Conservation (phyloP, 2,329 filamentous ascomycete species). For the Sarocladium brachiariae region DNA sequence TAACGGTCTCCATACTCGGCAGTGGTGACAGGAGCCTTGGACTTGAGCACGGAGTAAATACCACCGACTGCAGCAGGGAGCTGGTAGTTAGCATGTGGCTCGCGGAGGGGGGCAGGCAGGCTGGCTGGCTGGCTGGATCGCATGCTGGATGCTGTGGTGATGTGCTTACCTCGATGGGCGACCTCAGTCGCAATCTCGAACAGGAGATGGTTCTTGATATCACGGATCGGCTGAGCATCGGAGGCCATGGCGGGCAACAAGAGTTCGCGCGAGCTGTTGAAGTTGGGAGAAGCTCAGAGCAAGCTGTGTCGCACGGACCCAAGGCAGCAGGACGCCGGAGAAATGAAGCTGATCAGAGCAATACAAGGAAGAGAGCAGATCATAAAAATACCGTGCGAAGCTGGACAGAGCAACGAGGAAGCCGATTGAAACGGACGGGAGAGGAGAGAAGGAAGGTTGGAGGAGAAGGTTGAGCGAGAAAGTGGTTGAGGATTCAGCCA, state of each 20-base stretch:
- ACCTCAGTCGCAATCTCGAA: slow-evolving; percentile 98
- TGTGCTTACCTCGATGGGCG: slow-evolving; percentile 76
- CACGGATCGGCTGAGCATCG: slow-evolving; percentile 45
- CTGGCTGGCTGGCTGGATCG: no score
- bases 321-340: neutral
- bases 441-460: neutral
- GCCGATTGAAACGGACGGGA: neutral
- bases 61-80: slow-evolving; percentile 67
- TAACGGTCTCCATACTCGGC: slow-evolving; percentile 98
- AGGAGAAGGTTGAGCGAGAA: neutral
- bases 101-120: neutral
- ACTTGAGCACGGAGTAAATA: slow-evolving; percentile 99
- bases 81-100: slow-evolving; percentile 4
- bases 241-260: slow-evolving; percentile 34
- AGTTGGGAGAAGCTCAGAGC: slow-evolving; percentile 11
- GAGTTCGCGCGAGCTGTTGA: slow-evolving; percentile 2
- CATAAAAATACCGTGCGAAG: neutral
- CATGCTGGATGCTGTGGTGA: no score
- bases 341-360: neutral
- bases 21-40: slow-evolving; percentile 94
- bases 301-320: slow-evolving; percentile 10
- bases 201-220: slow-evolving; percentile 91
- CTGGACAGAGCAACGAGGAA: neutral
- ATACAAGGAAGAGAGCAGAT: slow-evolving; percentile 8
- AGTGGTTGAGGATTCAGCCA: neutral